phyloP scores from a whole-genome alignment of 352 stramenopile genomes.

The Pythium grandisporangium region DNA sequence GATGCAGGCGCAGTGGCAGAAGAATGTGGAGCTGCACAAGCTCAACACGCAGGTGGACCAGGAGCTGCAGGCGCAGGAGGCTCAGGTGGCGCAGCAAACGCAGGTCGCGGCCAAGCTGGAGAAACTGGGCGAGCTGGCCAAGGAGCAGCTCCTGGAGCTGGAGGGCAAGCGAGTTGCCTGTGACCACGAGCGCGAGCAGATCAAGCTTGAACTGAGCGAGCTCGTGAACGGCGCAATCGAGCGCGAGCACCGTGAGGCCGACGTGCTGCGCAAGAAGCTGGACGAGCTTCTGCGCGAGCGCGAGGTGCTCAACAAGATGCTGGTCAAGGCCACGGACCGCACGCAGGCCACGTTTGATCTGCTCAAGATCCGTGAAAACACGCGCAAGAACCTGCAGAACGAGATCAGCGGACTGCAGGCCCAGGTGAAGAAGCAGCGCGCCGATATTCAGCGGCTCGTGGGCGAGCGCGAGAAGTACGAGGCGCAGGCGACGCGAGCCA shows the following conservation, averaged over 20 bases:
- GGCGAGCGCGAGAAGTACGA: slow-evolving; percentile 85
- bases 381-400: slow-evolving; percentile 85
- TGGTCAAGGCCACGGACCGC: slow-evolving; percentile 74
- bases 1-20: slow-evolving; percentile 79
- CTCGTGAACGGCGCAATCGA: slow-evolving; percentile 58
- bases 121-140: slow-evolving; percentile 61
- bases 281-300: slow-evolving; percentile 75
- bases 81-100: slow-evolving; percentile 39
- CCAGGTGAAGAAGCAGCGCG: slow-evolving; percentile 71
- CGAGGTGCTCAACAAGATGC: slow-evolving; percentile 82
- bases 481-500: slow-evolving; percentile 68
- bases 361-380: slow-evolving; percentile 89
- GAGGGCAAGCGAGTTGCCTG: slow-evolving; percentile 44
- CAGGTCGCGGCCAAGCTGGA: slow-evolving; percentile 66
- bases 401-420: slow-evolving; percentile 81
- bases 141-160: slow-evolving; percentile 64
- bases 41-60: slow-evolving; percentile 57
- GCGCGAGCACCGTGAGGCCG: slow-evolving; percentile 56
- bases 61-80: slow-evolving; percentile 34
- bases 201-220: slow-evolving; percentile 51
- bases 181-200: slow-evolving; percentile 56
- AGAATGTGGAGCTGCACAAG: slow-evolving; percentile 77
- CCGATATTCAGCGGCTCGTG: slow-evolving; percentile 80
- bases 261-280: slow-evolving; percentile 63
- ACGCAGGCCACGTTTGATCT: slow-evolving; percentile 84